These are phyloP conservation scores for Cicer chorassanicum DNA, from an alignment of 306 rosid species.

Conservation along the genomic window DNA sequence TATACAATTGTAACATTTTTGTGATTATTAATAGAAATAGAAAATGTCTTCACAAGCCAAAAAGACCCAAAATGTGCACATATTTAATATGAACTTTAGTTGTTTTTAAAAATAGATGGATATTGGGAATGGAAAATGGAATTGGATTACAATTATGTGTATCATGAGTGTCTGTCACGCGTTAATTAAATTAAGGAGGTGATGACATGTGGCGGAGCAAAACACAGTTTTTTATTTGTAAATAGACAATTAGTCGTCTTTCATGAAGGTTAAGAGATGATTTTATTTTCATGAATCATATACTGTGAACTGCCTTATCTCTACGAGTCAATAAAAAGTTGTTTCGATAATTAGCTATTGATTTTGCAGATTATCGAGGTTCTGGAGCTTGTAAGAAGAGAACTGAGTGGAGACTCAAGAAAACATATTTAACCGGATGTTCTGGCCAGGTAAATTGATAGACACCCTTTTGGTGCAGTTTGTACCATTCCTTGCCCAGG, in stretches of 20 bases:
- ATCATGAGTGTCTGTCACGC: not conserved
- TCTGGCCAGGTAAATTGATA: conserved; percentile 52
- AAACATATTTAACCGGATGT: conserved; percentile 48
- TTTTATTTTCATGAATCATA: conserved; percentile 37
- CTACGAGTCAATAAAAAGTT: not conserved
- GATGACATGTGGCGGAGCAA: not conserved
- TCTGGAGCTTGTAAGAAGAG: conserved; percentile 82
- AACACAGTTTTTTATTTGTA: not conserved
- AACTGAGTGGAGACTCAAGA: conserved; percentile 57
- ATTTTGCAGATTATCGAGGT: conserved; percentile 68
- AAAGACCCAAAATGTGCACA: not conserved
- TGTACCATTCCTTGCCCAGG: not conserved
- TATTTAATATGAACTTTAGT: not conserved
- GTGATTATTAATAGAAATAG: not conserved
- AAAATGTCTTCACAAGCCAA: not conserved
- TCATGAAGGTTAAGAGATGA: conserved; percentile 23
- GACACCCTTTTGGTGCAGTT: conserved; percentile 15
- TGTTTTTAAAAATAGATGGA: not conserved
- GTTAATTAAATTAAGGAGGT: not conserved
- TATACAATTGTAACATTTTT: not conserved
- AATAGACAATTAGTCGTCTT: not conserved
- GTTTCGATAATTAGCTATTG: conserved; percentile 32
- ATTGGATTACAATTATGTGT: not conserved
- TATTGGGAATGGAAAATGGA: not conserved
- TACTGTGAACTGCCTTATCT: not conserved